phyloP scores from a whole-genome alignment of 2,329 filamentous ascomycete species.

The Arthrobotrys sphaeroides region DNA sequence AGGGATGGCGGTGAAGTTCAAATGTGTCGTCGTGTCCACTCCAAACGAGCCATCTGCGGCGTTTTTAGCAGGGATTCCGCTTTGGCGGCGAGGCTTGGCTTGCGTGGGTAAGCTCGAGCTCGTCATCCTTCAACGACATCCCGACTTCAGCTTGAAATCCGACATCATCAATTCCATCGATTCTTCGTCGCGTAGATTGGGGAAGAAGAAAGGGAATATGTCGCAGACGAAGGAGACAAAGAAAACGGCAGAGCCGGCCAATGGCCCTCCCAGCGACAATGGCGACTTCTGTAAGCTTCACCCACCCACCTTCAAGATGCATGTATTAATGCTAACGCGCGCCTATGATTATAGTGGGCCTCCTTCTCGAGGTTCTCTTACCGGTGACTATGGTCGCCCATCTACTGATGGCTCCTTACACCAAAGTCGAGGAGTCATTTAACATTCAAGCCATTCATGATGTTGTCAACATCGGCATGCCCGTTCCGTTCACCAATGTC shows the following conservation, averaged over 20 bases:
- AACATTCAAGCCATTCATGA: conserved; percentile 95
- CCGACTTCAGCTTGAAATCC: not conserved
- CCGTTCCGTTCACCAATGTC: conserved; percentile 69
- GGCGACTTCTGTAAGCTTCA: conserved; percentile 4
- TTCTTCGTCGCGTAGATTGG: not conserved
- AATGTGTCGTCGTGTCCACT: conserved; percentile 52
- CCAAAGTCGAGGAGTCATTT: conserved; percentile 98
- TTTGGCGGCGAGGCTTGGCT: conserved; percentile 41
- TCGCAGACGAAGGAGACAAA: conserved; percentile 15
- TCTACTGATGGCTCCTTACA: conserved; percentile 81
- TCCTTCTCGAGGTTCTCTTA: conserved; percentile 67
- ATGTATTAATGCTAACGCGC: not conserved
- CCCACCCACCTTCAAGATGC: not conserved
- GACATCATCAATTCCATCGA: not conserved
- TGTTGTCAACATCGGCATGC: conserved; percentile 76
- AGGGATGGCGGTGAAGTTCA: not conserved
- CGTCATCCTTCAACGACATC: not conserved
- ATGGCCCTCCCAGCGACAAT: conserved; percentile 15
- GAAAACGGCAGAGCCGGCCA: conserved; percentile 14
- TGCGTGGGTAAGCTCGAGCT: conserved; percentile 6
- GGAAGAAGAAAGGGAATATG: conserved; percentile 26
- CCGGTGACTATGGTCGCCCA: conserved; percentile 74
- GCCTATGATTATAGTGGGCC: conserved; percentile 63
- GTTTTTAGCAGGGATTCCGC: not conserved
- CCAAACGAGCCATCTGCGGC: not conserved